These are phyloP conservation scores for Rhynchospora pubera DNA, from an alignment of 176 grass and related monocot species.

Conservation along the genomic window DNA sequence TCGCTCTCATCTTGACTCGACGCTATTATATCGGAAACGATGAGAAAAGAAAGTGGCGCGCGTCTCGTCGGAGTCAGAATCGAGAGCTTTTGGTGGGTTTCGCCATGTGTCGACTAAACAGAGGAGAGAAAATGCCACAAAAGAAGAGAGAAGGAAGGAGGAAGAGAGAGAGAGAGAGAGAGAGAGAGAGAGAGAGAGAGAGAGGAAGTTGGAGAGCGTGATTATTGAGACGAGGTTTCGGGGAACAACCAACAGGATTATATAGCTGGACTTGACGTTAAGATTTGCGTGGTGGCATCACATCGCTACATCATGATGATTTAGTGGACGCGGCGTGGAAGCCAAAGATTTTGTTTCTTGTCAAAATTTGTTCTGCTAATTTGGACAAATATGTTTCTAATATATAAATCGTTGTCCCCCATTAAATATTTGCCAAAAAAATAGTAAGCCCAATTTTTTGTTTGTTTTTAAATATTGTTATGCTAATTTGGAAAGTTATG, in stretches of 20 bases:
- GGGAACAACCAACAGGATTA: not conserved
- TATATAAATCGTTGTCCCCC: too few species aligned
- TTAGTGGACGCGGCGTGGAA: not conserved
- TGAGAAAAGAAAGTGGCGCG: not conserved
- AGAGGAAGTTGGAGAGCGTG: not conserved
- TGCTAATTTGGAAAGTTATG: too few species aligned
- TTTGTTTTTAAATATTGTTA: too few species aligned
- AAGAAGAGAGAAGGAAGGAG: too few species aligned
- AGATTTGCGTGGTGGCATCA: not conserved
- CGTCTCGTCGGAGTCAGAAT: not conserved
- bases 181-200: too few species aligned
- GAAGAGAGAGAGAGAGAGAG: not conserved
- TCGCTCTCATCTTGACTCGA: not conserved
- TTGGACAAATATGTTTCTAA: too few species aligned
- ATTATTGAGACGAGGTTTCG: not conserved
- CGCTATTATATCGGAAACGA: not conserved
- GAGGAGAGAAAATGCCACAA: not conserved
- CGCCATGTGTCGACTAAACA: slow-evolving; percentile 5
- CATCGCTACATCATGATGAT: not conserved
- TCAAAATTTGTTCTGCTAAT: too few species aligned
- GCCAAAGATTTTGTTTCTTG: not conserved
- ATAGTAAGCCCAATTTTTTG: too few species aligned
- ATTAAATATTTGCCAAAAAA: too few species aligned
- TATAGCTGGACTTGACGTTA: not conserved
- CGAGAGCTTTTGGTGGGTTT: not conserved